A percentile compares a stretch with the other conserved stretches of the same genome.
phyloP scores from a whole-genome alignment of 495 filamentous ascomycete genomes.

The Penicillium ochrochloron region DNA sequence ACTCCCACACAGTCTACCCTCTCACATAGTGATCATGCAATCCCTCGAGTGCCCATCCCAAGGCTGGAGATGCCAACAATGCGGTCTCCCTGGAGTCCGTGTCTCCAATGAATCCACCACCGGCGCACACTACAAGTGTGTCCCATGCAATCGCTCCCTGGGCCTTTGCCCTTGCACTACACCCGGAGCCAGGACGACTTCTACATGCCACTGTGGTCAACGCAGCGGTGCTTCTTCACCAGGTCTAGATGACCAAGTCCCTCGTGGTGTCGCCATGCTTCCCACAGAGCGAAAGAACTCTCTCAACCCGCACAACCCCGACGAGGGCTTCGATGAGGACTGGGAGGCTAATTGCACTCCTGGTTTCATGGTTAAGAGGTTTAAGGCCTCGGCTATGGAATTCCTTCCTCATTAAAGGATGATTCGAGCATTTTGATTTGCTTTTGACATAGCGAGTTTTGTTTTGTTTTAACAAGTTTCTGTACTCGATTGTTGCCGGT shows the following conservation, averaged over 20 bases:
- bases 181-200: constrained; percentile 23
- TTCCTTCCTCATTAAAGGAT: constrained; percentile 13
- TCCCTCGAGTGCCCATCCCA: constrained; percentile 1
- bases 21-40: constrained; percentile 15
- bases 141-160: constrained; percentile 28
- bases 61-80: constrained; percentile 22
- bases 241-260: constrained; percentile 9
- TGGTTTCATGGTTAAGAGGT: constrained; percentile 27
- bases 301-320: constrained; percentile 23
- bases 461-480: not conserved
- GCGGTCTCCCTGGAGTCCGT: constrained; percentile 30
- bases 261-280: constrained; percentile 17
- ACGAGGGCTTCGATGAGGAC: constrained; percentile 26
- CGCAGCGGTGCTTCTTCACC: constrained; percentile 14
- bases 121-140: constrained; percentile 27
- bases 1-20: not conserved
- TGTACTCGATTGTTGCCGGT: not conserved
- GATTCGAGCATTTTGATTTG: not conserved
- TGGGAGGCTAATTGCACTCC: constrained; percentile 32
- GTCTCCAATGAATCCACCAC: constrained; percentile 9
- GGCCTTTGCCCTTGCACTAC: constrained; percentile 28
- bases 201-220: constrained; percentile 22
- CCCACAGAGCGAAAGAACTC: not conserved
- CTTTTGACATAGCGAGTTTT: constrained; percentile 3
- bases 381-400: constrained; percentile 21